Evolutionary conservation across 1,284 basidiomycete genomes (phyloP).

Genomic region (Athelia psychrophila): DNA sequence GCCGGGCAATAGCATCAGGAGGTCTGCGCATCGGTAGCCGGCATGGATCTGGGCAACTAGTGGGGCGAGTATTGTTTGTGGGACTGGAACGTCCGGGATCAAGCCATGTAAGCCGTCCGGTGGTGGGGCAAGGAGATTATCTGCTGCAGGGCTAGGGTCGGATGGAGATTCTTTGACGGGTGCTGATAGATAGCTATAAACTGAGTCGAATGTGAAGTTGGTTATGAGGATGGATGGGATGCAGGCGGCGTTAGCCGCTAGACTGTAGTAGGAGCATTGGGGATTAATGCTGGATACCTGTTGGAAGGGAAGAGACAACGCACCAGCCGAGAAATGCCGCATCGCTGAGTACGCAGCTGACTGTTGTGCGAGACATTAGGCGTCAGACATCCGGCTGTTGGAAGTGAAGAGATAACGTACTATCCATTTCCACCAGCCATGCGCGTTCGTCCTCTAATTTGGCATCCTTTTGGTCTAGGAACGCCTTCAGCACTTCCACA

Average conservation of each 20-base stretch:
- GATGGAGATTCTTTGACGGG: slow-evolving; percentile 35
- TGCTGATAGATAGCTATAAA: slow-evolving; percentile 72
- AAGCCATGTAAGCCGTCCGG: slow-evolving; percentile 20
- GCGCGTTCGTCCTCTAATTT: slow-evolving; percentile 51
- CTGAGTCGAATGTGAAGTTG: slow-evolving; percentile 82
- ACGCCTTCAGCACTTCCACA: slow-evolving; percentile 55
- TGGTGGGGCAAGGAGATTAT: slow-evolving; percentile 9
- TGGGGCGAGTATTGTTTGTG: slow-evolving; percentile 45
- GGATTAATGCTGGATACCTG: slow-evolving; percentile 1
- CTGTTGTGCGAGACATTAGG: too few species aligned
- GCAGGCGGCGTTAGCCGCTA: slow-evolving; percentile 60
- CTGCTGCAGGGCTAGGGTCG: slow-evolving; percentile 15
- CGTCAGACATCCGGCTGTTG: too few species aligned
- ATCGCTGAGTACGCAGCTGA: slow-evolving; percentile 69
- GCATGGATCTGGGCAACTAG: slow-evolving; percentile 58
- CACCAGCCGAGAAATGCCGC: slow-evolving; percentile 79
- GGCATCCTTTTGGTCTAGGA: slow-evolving; percentile 52
- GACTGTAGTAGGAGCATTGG: slow-evolving; percentile 32
- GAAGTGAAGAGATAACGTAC: too few species aligned
- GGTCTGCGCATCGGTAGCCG: slow-evolving; percentile 72
- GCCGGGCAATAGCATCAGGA: slow-evolving; percentile 69
- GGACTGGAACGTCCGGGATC: slow-evolving; percentile 51
- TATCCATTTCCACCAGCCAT: slow-evolving; percentile 52
- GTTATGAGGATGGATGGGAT: slow-evolving; percentile 71
- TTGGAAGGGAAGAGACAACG: slow-evolving; percentile 16